A percentile compares a stretch with the other conserved stretches of the same genome.
Conservation (phyloP, 2,329 filamentous ascomycete species). For the Harringtonia lauricola region DNA sequence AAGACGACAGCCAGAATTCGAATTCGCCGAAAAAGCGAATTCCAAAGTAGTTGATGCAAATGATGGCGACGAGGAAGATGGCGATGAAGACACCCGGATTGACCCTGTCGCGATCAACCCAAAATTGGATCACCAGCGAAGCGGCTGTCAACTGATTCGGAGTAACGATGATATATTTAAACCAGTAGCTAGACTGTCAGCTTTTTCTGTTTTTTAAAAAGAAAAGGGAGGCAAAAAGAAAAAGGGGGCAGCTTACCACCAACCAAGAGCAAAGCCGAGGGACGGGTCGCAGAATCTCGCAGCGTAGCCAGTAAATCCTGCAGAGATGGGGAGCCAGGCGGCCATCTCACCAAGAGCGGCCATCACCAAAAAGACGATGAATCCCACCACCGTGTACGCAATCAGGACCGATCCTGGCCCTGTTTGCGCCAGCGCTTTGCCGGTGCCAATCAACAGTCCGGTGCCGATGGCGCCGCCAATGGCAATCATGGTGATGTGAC, state of each 20-base stretch:
- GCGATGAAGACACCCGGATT: slow-evolving; percentile 62
- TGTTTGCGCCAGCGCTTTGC: slow-evolving; percentile 33
- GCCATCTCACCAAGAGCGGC: slow-evolving; percentile 58
- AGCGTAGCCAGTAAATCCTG: slow-evolving; percentile 55
- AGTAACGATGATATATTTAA: slow-evolving; percentile 28
- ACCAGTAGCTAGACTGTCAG: slow-evolving; percentile 22
- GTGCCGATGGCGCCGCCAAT: slow-evolving; percentile 4
- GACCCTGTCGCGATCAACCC: slow-evolving; percentile 37
- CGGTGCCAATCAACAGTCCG: slow-evolving; percentile 38
- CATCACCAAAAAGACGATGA: slow-evolving; percentile 52
- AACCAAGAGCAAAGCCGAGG: slow-evolving; percentile 60
- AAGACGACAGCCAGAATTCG: slow-evolving; percentile 32
- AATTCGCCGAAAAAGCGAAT: slow-evolving; percentile 24
- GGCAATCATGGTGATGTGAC: slow-evolving; percentile 3
- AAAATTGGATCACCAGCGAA: slow-evolving; percentile 26
- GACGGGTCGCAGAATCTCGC: slow-evolving; percentile 46
- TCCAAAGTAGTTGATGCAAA: slow-evolving; percentile 57
- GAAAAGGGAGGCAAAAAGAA: neutral
- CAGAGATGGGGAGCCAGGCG: slow-evolving; percentile 50
- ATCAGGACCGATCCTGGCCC: slow-evolving; percentile 33
- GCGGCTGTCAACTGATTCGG: slow-evolving; percentile 28
- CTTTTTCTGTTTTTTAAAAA: neutral
- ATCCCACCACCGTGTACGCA: slow-evolving; percentile 28
- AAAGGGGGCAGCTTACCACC: slow-evolving; percentile 26
- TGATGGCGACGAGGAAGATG: slow-evolving; percentile 63